Base-by-base conservation (phyloP, 768 basidiomycete genomes). In the Naematelia aurantialba region DNA sequence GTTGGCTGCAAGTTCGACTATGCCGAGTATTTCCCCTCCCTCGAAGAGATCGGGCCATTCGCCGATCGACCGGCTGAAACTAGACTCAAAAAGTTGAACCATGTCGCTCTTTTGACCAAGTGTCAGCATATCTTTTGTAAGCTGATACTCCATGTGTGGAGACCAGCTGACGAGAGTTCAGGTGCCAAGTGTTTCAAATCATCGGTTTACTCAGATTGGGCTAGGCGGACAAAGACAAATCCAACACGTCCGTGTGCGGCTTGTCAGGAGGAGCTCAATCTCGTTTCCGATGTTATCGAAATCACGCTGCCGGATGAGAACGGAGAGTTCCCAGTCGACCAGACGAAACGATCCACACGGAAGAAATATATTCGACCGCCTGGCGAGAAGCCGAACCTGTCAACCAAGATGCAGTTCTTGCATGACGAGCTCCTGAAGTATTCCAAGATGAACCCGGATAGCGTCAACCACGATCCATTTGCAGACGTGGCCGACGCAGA, bases 51-150 rank as follows among this genome's bases (percentile, higher is more conserved):
- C 26, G 65, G 17, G 29, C 34, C 29, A 17, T 39, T 39, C 17
- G 34, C 34, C 34, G 70, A 56, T 10, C 84, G 83, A 67, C 61
- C 66, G 61, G 58, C 45, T 68, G 70, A 57, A 47, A 55, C 25
- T 72, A 65, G 50, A 46, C 34, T 26, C 31, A 76, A 69, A 48
- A 64, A 65, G 55, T 48, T 60, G 47, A 34, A 64, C 48, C 47
- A 47, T 25, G 63, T 83, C 24, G 84, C 87, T 0, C 79, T 97
- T 53, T 78, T 99, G 72, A 96, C 96, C 12, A 85, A 88, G 61
- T 99, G 96, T 75, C 89, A 91, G 69, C 96, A 99, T 76, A 81
- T 98, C 27, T 97, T 89, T 77, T 99, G 96, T 78, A 68, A 67
- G 77, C 68, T 22, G 4, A 8, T 1, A 0, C 19, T 39, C 26